Conservation (phyloP, 805 yeast species). For the Yamadazyma sp. region DNA sequence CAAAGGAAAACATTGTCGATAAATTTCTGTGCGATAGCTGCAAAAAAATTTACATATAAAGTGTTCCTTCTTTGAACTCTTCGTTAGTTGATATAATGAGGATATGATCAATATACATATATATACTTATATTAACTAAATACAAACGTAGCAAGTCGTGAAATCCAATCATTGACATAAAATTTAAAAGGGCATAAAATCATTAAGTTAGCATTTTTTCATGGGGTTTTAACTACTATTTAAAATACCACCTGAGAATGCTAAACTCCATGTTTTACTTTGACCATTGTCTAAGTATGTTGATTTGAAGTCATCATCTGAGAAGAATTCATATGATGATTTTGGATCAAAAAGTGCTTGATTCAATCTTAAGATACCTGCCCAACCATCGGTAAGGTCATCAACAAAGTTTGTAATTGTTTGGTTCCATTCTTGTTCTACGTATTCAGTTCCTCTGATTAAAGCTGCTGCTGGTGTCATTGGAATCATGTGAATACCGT, state of each 20-base stretch:
- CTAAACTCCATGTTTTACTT: conserved; percentile 61
- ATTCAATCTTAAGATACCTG: conserved; percentile 69
- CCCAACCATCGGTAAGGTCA: conserved; percentile 61
- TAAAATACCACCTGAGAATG: conserved; percentile 52
- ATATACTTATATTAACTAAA: no score
- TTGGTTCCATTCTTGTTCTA: conserved; percentile 59
- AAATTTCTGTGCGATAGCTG: background rate
- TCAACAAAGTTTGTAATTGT: conserved; percentile 44
- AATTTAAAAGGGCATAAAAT: no score
- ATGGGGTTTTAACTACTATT: conserved; percentile 12
- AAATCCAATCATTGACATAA: no score
- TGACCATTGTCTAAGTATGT: conserved; percentile 57
- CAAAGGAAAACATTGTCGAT: conserved; percentile 42
- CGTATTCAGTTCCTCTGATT: conserved; percentile 52
- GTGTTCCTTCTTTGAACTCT: no score
- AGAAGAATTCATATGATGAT: conserved; percentile 59
- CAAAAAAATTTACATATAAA: no score
- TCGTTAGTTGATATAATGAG: no score
- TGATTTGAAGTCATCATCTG: conserved; percentile 18
- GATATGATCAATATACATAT: no score
- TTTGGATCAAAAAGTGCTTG: conserved; percentile 71
- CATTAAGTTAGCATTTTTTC: no score
- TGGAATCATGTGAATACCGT: conserved; percentile 77
- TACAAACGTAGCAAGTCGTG: no score
- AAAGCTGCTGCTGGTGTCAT: conserved; percentile 66